Percentiles rank a stretch among this genome's conserved stretches.
These are phyloP conservation scores for Rhizopogon salebrosus DNA, from an alignment of 768 basidiomycete species.

Conservation along the genomic window DNA sequence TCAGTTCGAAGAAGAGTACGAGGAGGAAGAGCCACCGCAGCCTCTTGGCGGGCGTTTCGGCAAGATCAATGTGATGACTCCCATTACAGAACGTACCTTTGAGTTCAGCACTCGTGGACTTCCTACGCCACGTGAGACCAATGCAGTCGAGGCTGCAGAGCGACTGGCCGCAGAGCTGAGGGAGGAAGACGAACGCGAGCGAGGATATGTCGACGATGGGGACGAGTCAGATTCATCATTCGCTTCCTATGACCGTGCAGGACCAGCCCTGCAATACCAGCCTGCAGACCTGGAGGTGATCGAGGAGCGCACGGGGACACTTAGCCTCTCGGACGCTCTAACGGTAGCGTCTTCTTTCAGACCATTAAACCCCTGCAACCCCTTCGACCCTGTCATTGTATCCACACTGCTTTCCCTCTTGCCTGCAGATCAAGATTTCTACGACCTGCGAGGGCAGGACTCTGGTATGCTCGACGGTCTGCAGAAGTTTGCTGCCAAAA, in stretches of 20 bases:
- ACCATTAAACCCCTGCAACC: constrained; percentile 85
- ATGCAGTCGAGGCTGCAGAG: constrained; percentile 45
- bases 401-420: constrained; percentile 59
- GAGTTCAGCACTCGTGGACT: constrained; percentile 67
- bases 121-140: constrained; percentile 32
- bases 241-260: constrained; percentile 9
- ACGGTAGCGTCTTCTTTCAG: constrained; percentile 58
- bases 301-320: constrained; percentile 58
- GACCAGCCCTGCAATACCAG: constrained; percentile 13
- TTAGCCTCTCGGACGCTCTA: constrained; percentile 63
- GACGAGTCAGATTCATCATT: constrained; percentile 9
- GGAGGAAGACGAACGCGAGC: constrained; percentile 7
- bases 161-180: constrained; percentile 42
- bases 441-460: constrained; percentile 51
- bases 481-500: constrained; percentile 62
- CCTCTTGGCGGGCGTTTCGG: constrained; percentile 76
- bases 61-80: constrained; percentile 91
- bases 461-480: constrained; percentile 60
- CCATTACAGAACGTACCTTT: constrained; percentile 91
- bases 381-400: constrained; percentile 66
- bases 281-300: constrained; percentile 27
- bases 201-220: constrained; percentile 14
- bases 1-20: constrained; percentile 21
- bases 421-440: constrained; percentile 54
- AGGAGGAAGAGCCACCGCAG: constrained; percentile 27